Evolutionary conservation across 768 basidiomycete genomes (phyloP), one percentile per base, ranked within the genome.

Genomic region (Cyathus striatus): DNA sequence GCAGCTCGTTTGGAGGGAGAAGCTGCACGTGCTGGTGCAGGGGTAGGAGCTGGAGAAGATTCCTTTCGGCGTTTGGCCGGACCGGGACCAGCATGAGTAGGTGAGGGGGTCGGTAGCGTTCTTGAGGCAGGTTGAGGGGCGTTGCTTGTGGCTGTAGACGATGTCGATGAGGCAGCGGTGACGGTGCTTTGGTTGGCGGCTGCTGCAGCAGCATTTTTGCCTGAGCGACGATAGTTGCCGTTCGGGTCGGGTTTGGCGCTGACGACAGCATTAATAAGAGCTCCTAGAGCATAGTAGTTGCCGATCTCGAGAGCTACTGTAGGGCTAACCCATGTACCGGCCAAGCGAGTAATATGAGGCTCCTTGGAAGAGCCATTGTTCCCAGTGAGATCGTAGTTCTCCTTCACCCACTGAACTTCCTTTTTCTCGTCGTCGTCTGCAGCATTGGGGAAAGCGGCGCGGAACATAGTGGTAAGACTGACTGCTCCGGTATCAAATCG

Each of bases 391-490:
- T 95, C 89, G 63, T 76, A 88, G 53, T 67, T 76, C 16, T 83
- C 79, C 56, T 85, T 87, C 46, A 93, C 83, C 89, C 90, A 95
- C 32, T 78, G 73, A 32, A 86, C 72, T 61, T 96, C 93, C 10
- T 64, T 66, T 60, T 78, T 83, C 62, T 97, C 93, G 14, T 85
- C 81, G 38, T 73, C 67, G 1, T 92, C 89, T 33, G 70, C 67
- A 3, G 91, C 87, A 27, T 73, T 78, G 7, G 93, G 93, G 62
- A 91, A 97, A 0, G 91, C 91, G 6, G 92, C 92, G 45, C 92
- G 88, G 68, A 89, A 95, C 92, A 97, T 95, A 44, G 93, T 95
- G 7, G 93, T 95, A 7, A 93, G 77, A 49, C 85, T 88, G 64
- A 97, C 78, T 16, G 91, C 91, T 46, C 88, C 84, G 3, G 93